These are phyloP conservation scores for Arxiozyma slooffiae DNA, from an alignment of 1,139 yeast species.

Conservation along the genomic window DNA sequence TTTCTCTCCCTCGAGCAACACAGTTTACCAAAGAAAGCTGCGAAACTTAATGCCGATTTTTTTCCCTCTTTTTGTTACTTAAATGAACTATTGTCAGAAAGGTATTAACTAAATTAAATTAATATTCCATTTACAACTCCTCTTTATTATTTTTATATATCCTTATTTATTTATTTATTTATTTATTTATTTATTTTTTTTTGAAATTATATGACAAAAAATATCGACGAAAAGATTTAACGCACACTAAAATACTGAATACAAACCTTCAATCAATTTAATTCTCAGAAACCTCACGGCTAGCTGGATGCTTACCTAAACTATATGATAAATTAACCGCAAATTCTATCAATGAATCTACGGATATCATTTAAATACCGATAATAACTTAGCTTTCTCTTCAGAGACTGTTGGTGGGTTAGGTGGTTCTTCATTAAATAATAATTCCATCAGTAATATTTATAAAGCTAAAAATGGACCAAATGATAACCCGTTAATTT, in stretches of 20 bases:
- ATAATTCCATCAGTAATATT: conserved; percentile 63
- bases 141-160: no score
- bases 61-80: no score
- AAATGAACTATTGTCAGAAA: no score
- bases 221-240: neutral
- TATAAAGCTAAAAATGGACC: conserved; percentile 88
- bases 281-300: conserved; percentile 31
- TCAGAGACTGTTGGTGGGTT: conserved; percentile 95
- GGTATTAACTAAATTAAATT: no score
- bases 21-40: no score
- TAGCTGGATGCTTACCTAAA: conserved; percentile 33
- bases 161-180: neutral
- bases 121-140: no score
- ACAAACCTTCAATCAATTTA: conserved; percentile 38
- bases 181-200: neutral
- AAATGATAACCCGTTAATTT: conserved; percentile 85
- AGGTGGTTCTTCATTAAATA: conserved; percentile 76
- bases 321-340: conserved; percentile 46
- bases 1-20: no score
- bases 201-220: neutral
- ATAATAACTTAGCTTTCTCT: conserved; percentile 78
- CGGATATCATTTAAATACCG: conserved; percentile 43
- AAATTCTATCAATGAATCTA: conserved; percentile 46
- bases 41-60: no score
- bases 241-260: conserved; percentile 35